Percentiles rank a stretch among this genome's conserved stretches.
Conservation (phyloP, 2,329 filamentous ascomycete species). For the Endoconidiophora polonica region DNA sequence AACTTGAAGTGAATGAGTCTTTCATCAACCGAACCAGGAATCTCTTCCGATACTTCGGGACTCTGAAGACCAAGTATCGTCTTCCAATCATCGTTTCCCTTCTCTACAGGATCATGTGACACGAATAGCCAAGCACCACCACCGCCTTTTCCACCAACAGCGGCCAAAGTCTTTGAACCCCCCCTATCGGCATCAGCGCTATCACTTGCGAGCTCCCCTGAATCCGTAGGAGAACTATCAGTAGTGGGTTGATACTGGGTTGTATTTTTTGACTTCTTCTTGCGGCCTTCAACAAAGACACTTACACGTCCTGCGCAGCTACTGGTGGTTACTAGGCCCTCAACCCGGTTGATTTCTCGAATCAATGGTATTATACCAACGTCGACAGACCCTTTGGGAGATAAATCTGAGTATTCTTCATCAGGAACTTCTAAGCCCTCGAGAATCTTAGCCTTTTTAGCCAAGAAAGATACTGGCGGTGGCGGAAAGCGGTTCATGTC, state of each 20-base stretch:
- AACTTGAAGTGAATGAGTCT: constrained; percentile 73
- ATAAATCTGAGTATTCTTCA: constrained; percentile 61
- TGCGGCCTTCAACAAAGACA: constrained; percentile 64
- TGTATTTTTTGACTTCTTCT: constrained; percentile 23
- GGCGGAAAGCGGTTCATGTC: constrained; percentile 15
- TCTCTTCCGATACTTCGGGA: constrained; percentile 15
- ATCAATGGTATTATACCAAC: constrained; percentile 62
- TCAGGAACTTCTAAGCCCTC: constrained; percentile 50
- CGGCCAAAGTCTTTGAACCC: constrained; percentile 27
- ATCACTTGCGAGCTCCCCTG: neutral
- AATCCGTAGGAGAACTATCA: neutral
- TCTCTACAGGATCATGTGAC: constrained; percentile 55
- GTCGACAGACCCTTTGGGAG: constrained; percentile 80
- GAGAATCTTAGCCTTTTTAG: constrained; percentile 59
- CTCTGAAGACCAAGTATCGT: constrained; percentile 27
- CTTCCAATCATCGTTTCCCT: constrained; percentile 16
- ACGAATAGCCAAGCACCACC: constrained; percentile 77
- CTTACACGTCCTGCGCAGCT: constrained; percentile 80
- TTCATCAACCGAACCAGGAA: constrained; percentile 18
- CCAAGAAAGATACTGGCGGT: constrained; percentile 28
- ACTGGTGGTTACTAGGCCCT: constrained; percentile 76
- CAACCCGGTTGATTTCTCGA: constrained; percentile 54
- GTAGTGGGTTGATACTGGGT: neutral
- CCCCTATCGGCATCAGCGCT: constrained; percentile 6
- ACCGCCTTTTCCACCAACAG: constrained; percentile 69